Conservation (phyloP, 1,139 yeast genomes). For the Geotrichum australiense region DNA sequence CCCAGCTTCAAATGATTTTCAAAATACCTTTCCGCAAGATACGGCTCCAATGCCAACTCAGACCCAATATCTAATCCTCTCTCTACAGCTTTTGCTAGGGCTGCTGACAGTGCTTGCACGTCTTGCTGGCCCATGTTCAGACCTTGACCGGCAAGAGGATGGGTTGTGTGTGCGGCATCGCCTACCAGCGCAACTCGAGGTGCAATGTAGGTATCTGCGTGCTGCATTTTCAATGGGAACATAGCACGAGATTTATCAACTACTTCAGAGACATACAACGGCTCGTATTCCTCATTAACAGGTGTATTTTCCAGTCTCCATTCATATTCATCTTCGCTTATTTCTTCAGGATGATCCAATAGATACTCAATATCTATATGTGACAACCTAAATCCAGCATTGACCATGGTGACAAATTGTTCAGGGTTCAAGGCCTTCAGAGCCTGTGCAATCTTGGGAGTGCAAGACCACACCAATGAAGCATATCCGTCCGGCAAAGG, state of each 20-base stretch:
- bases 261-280: slow-evolving; percentile 56
- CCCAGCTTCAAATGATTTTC: slow-evolving; percentile 76
- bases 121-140: slow-evolving; percentile 98
- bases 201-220: slow-evolving; percentile 80
- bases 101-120: slow-evolving; percentile 61
- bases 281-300: slow-evolving; percentile 46
- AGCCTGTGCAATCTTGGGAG: slow-evolving; percentile 64
- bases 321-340: slow-evolving; percentile 50
- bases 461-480: slow-evolving; percentile 87
- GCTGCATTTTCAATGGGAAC: slow-evolving; percentile 83
- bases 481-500: slow-evolving; percentile 85
- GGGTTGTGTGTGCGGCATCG: slow-evolving; percentile 97
- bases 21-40: slow-evolving; percentile 74
- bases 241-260: slow-evolving; percentile 66
- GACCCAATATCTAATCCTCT: slow-evolving; percentile 89
- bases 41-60: slow-evolving; percentile 75
- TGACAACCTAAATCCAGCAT: slow-evolving; percentile 77
- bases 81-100: slow-evolving; percentile 60
- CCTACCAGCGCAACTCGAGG: slow-evolving; percentile 89
- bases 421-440: slow-evolving; percentile 53
- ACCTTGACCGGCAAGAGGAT: slow-evolving; percentile 98
- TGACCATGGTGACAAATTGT: slow-evolving; percentile 63
- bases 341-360: slow-evolving; percentile 38
- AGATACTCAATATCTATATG: slow-evolving; percentile 66
- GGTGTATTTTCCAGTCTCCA: slow-evolving; percentile 55